phyloP scores from a whole-genome alignment of 371 early-diverging fungal species.

The Actinomucor elegans region DNA sequence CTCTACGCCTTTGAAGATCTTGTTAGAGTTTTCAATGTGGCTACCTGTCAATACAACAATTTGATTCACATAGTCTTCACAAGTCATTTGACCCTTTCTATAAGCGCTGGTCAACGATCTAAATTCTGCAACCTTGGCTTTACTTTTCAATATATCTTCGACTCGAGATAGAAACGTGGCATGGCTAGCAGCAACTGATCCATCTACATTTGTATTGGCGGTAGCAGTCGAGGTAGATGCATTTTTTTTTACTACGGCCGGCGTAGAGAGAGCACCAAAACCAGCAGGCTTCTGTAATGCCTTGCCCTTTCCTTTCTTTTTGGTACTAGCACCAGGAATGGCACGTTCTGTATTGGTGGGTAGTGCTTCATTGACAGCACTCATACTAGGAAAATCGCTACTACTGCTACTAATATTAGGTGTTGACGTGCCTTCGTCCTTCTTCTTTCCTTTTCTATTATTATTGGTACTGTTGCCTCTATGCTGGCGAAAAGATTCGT shows the following conservation, averaged over 20 bases:
- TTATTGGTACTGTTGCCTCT: slow-evolving; percentile 2
- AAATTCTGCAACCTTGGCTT: slow-evolving; percentile 60
- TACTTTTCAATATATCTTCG: slow-evolving; percentile 43
- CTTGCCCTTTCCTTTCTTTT: slow-evolving; percentile 12
- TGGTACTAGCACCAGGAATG: slow-evolving; percentile 13
- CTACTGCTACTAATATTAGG: neutral
- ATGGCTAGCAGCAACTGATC: slow-evolving; percentile 26
- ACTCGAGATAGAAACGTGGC: slow-evolving; percentile 47
- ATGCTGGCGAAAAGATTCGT: slow-evolving; percentile 31
- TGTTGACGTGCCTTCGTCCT: neutral
- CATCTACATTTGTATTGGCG: neutral
- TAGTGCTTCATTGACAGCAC: slow-evolving; percentile 2
- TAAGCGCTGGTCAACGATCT: slow-evolving; percentile 58
- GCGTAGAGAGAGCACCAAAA: slow-evolving; percentile 29
- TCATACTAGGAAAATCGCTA: slow-evolving; percentile 3
- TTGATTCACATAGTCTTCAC: slow-evolving; percentile 57
- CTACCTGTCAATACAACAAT: slow-evolving; percentile 49
- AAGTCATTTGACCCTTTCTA: slow-evolving; percentile 48
- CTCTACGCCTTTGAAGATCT: slow-evolving; percentile 55
- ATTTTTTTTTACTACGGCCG: neutral
- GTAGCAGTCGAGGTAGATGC: neutral
- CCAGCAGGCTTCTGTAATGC: slow-evolving; percentile 29
- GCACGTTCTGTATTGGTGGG: neutral
- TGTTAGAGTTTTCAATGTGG: slow-evolving; percentile 46
- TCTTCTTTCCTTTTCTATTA: slow-evolving; percentile 5